Conservation (phyloP, 140 eudicot genomes). For the Cichorium intybus region DNA sequence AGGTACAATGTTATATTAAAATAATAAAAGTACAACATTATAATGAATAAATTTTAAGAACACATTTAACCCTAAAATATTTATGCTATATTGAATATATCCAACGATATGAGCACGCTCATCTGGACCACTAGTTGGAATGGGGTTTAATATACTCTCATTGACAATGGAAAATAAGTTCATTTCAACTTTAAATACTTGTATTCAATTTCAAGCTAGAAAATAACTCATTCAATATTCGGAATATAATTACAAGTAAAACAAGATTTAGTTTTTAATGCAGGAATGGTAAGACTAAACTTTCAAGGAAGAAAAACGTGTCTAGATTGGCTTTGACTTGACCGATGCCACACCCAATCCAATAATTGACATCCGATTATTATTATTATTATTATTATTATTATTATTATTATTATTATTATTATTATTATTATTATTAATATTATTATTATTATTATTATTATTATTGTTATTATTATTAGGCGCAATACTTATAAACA, state of each 20-base stretch:
- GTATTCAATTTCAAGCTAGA: neutral
- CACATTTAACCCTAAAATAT: neutral
- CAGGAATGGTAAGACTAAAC: neutral
- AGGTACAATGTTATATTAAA: neutral
- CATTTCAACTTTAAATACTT: neutral
- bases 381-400: neutral
- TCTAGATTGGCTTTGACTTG: neutral
- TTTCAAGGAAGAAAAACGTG: neutral
- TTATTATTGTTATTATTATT: too few relatives aligned
- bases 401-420: too few relatives aligned
- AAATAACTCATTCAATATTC: neutral
- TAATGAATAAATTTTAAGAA: neutral
- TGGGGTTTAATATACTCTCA: neutral
- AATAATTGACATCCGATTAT: neutral
- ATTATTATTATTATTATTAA: too few relatives aligned
- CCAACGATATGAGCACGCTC: neutral
- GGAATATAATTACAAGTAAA: neutral
- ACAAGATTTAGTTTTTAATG: neutral
- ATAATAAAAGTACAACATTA: neutral
- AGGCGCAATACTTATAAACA: too few relatives aligned
- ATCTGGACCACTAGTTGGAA: neutral
- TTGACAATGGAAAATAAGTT: neutral
- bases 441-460: too few relatives aligned
- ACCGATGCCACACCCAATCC: neutral
- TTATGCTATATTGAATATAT: neutral